Evolutionary conservation across 2,329 filamentous ascomycete species (phyloP).

Genomic region (Coniochaeta prunicola): DNA sequence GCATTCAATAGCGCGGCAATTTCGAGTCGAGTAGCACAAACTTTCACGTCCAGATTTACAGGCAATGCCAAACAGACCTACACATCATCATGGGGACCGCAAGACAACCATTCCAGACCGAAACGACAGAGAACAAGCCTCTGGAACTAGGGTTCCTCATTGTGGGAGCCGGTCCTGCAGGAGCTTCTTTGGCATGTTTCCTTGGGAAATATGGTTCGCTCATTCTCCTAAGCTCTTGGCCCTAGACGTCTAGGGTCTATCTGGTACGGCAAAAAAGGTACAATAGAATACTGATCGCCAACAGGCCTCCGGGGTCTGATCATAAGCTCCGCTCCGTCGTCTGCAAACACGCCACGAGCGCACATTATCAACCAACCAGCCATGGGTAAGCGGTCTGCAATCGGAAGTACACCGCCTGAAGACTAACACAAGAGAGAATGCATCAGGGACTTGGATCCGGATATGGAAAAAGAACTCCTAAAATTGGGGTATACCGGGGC

Average conservation of each 20-base stretch:
- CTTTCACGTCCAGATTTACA: too few species aligned
- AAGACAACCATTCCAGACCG: too few species aligned
- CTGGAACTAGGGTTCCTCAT: constrained; percentile 37
- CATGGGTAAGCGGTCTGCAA: constrained; percentile 22
- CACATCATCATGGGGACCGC: too few species aligned
- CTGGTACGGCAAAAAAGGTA: too few species aligned
- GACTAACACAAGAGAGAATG: constrained; percentile 29
- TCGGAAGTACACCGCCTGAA: not conserved
- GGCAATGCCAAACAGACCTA: too few species aligned
- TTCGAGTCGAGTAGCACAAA: too few species aligned
- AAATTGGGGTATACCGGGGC: constrained; percentile 27
- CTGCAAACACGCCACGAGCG: constrained; percentile 49
- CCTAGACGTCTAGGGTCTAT: too few species aligned
- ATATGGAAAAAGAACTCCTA: constrained; percentile 26
- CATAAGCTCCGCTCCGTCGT: constrained; percentile 38
- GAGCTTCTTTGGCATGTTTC: constrained; percentile 46
- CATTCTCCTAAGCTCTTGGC: too few species aligned
- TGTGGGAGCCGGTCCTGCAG: constrained; percentile 45
- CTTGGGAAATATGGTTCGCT: constrained; percentile 35
- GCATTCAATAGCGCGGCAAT: too few species aligned
- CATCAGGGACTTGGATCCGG: constrained; percentile 38
- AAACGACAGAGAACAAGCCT: too few species aligned
- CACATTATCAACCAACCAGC: constrained; percentile 55
- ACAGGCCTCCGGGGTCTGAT: constrained; percentile 44
- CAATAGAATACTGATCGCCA: too few species aligned